Conservation (phyloP, 1,284 basidiomycete species). For the Cryptococcus sp. region DNA sequence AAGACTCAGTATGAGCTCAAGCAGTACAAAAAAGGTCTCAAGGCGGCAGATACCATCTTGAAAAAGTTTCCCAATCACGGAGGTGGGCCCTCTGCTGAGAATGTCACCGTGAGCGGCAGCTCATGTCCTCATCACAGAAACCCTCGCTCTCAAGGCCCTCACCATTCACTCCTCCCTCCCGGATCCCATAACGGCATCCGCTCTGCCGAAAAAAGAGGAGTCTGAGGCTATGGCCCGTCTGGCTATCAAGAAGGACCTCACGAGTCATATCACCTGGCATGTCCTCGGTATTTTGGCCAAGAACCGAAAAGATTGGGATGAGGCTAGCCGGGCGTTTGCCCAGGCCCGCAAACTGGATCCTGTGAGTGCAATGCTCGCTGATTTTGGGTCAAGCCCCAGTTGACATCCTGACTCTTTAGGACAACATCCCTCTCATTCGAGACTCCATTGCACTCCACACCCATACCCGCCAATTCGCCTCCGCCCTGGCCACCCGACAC, state of each 20-base stretch:
- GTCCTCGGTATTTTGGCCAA: constrained; percentile 92
- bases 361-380: constrained; percentile 53
- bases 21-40: constrained; percentile 85
- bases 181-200: constrained; percentile 41
- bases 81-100: constrained; percentile 55
- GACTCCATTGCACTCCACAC: constrained; percentile 88
- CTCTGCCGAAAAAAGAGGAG: constrained; percentile 68
- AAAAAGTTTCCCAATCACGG: constrained; percentile 96
- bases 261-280: constrained; percentile 97
- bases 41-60: constrained; percentile 89
- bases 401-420: constrained; percentile 53
- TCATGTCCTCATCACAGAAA: constrained; percentile 58
- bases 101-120: constrained; percentile 7
- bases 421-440: constrained; percentile 88
- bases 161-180: constrained; percentile 58
- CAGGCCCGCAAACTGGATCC: constrained; percentile 81
- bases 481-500: constrained; percentile 77
- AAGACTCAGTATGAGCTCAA: constrained; percentile 76
- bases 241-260: constrained; percentile 82
- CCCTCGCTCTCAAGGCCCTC: constrained; percentile 89
- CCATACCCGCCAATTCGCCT: constrained; percentile 80
- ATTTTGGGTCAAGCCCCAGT: not conserved
- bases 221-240: constrained; percentile 79
- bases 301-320: constrained; percentile 54
- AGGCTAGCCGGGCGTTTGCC: constrained; percentile 56